Evolutionary conservation across 345 rosid genomes (phyloP).

Genomic region (Citrus maxima): DNA sequence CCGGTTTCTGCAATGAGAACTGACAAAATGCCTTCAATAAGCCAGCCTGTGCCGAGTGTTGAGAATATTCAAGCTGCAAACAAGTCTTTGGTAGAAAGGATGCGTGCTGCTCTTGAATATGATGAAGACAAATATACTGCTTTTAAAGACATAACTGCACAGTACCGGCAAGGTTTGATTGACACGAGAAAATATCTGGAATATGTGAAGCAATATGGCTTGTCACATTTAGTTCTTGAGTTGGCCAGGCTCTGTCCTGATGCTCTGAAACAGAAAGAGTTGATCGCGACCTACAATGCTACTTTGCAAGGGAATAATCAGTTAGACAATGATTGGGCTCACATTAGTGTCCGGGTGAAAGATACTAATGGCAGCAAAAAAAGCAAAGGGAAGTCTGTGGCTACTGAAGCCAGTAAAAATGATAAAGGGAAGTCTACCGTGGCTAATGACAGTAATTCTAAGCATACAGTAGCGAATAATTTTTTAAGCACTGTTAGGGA

Average conservation of each 20-base stretch:
- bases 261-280: conserved; percentile 75
- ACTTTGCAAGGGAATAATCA: conserved; percentile 30
- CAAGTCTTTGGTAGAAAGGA: conserved; percentile 78
- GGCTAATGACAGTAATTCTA: conserved; percentile 31
- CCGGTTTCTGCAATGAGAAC: conserved; percentile 61
- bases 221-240: conserved; percentile 73
- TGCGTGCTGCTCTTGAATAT: conserved; percentile 58
- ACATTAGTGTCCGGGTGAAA: conserved; percentile 14
- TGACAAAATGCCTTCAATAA: conserved; percentile 32
- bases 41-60: conserved; percentile 28
- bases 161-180: conserved; percentile 78
- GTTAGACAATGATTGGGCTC: conserved; percentile 30
- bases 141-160: conserved; percentile 71
- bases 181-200: conserved; percentile 59
- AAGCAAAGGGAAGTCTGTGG: conserved; percentile 38
- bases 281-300: conserved; percentile 60
- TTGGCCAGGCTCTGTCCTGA: conserved; percentile 90
- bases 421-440: conserved; percentile 46
- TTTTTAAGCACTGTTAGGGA: conserved; percentile 54
- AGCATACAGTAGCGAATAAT: conserved; percentile 54
- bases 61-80: conserved; percentile 74
- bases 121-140: conserved; percentile 66
- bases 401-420: conserved; percentile 31
- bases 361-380: conserved; percentile 29
- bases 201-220: conserved; percentile 58